Evolutionary conservation across 2,329 filamentous ascomycete species (phyloP).

Genomic region (Rhynchosporium agropyri): DNA sequence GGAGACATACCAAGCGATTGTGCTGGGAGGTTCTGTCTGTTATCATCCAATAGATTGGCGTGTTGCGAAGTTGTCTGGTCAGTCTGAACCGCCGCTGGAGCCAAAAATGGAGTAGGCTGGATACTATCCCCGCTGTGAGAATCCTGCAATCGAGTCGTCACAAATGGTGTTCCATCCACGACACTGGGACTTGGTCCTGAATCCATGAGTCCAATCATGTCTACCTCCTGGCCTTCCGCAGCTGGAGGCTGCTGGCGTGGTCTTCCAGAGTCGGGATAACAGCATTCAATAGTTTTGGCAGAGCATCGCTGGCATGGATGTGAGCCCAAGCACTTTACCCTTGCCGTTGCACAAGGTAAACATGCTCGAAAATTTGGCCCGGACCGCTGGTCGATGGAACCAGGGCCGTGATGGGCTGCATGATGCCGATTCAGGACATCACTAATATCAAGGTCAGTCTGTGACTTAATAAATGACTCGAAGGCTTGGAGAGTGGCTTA

Average conservation of each 20-base stretch:
- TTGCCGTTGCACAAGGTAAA: conserved; percentile 10
- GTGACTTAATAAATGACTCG: neutral
- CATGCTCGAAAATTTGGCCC: conserved; percentile 8
- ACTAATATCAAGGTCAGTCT: neutral
- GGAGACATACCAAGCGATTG: neutral
- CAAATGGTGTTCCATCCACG: too few relatives aligned
- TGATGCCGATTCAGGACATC: conserved; percentile 13
- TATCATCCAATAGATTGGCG: neutral
- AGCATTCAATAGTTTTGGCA: conserved; percentile 5
- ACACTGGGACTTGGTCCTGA: too few relatives aligned
- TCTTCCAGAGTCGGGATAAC: conserved; percentile 1
- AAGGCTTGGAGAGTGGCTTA: neutral
- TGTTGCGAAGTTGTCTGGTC: neutral
- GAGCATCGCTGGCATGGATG: conserved; percentile 11
- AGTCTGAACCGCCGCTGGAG: neutral
- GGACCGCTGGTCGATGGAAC: neutral
- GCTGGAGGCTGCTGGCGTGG: neutral
- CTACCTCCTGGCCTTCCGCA: neutral
- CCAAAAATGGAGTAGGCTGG: neutral
- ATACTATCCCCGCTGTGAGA: neutral
- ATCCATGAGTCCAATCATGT: neutral
- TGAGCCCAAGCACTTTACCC: conserved; percentile 15
- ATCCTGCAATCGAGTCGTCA: neutral
- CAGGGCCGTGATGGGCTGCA: conserved; percentile 9
- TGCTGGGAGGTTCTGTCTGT: neutral